Conservation (phyloP, 1,284 basidiomycete genomes). For the Cryptococcus hybrid region DNA sequence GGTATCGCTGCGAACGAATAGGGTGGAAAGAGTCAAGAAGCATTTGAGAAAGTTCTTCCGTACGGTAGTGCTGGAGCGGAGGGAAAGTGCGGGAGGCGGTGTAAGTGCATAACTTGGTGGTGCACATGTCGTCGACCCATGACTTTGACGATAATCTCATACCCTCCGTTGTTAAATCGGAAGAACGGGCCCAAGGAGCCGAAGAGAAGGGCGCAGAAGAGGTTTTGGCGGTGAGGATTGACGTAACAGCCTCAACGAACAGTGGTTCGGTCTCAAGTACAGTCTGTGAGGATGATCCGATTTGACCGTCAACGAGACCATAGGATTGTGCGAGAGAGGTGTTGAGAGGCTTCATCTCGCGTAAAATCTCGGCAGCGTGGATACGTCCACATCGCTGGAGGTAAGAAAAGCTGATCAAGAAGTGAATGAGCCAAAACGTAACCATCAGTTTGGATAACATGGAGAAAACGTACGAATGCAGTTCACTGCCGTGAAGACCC, state of each 20-base stretch:
- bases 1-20: conserved; percentile 48
- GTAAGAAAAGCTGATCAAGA: conserved; percentile 39
- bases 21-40: conserved; percentile 53
- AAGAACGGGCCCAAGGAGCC: conserved; percentile 21
- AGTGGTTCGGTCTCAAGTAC: conserved; percentile 13
- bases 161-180: neutral
- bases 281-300: conserved; percentile 20
- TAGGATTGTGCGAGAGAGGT: conserved; percentile 30
- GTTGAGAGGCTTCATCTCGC: conserved; percentile 51
- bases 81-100: conserved; percentile 23
- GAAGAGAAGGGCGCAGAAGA: conserved; percentile 8
- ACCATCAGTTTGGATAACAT: neutral
- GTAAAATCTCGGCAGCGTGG: conserved; percentile 39
- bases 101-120: conserved; percentile 39
- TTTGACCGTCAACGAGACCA: conserved; percentile 44
- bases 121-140: conserved; percentile 26
- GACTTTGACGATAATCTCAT: no score
- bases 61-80: conserved; percentile 44
- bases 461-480: conserved; percentile 44
- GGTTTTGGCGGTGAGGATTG: conserved; percentile 9
- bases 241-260: conserved; percentile 27
- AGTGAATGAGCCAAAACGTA: neutral
- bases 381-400: conserved; percentile 45
- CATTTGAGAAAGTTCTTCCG: conserved; percentile 54
- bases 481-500: conserved; percentile 52